phyloP scores from a whole-genome alignment of 2,329 filamentous ascomycete genomes.

The Chalara sp. region DNA sequence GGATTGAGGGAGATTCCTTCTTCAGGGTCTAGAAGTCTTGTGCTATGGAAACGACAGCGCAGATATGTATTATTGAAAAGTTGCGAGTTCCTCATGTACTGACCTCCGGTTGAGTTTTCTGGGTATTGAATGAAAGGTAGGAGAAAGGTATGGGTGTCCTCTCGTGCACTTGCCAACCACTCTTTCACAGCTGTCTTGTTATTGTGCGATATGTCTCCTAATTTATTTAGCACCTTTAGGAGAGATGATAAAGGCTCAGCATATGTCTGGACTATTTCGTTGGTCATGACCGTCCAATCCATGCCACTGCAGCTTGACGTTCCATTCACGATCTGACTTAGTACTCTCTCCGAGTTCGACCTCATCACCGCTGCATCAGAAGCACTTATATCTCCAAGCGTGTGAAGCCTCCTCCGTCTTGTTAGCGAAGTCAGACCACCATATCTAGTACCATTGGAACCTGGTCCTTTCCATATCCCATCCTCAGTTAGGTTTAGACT shows the following conservation, averaged over 20 bases:
- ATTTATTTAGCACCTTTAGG: constrained; percentile 19
- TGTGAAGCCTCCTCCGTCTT: constrained; percentile 32
- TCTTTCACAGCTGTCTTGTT: constrained; percentile 22
- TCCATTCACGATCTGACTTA: constrained; percentile 21
- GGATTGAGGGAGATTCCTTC: constrained; percentile 21
- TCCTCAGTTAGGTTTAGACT: constrained; percentile 35
- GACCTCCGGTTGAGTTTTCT: constrained; percentile 3
- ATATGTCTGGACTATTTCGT: constrained; percentile 36
- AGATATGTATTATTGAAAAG: constrained; percentile 32
- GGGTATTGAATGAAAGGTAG: constrained; percentile 41
- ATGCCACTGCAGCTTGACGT: constrained; percentile 31
- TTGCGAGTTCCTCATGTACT: constrained; percentile 28
- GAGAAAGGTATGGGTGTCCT: constrained; percentile 36
- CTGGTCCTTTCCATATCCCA: constrained; percentile 31
- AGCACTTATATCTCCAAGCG: constrained; percentile 26
- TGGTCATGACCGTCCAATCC: constrained; percentile 36
- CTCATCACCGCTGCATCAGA: constrained; percentile 31
- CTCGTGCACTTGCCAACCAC: constrained; percentile 29
- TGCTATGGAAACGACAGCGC: constrained; percentile 36
- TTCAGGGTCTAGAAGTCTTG: constrained; percentile 27
- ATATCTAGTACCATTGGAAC: neutral
- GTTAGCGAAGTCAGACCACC: constrained; percentile 26
- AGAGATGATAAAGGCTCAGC: constrained; percentile 29
- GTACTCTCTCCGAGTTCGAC: constrained; percentile 23
- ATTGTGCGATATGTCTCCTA: constrained; percentile 10